These are phyloP conservation scores for Panicum virgatum DNA, from an alignment of 202 grass and related monocot genomes.

Conservation along the genomic window DNA sequence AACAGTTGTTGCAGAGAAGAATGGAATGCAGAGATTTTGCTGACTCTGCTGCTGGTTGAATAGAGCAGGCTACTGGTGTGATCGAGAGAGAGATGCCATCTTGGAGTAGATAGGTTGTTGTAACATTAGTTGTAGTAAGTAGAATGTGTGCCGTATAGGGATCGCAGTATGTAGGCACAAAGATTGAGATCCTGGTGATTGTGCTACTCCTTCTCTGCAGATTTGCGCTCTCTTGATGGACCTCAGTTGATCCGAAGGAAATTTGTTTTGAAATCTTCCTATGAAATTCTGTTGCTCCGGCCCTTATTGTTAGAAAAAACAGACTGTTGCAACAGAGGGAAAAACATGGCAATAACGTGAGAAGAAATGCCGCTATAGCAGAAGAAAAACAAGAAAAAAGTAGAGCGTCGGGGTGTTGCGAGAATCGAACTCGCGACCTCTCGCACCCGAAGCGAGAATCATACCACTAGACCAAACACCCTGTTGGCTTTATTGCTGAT, in stretches of 20 bases:
- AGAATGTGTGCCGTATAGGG: not conserved
- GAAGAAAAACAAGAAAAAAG: not conserved
- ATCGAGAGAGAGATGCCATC: not conserved
- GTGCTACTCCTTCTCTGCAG: not conserved
- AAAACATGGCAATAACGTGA: no score
- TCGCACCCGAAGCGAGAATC: not conserved
- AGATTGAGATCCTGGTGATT: not conserved
- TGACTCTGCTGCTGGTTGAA: not conserved
- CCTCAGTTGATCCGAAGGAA: not conserved
- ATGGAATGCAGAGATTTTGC: not conserved
- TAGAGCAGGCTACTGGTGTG: not conserved
- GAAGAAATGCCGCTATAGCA: no score
- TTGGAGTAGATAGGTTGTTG: not conserved
- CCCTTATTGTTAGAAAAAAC: no score
- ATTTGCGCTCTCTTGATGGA: not conserved
- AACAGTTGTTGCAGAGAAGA: not conserved
- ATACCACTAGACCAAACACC: constrained; percentile 1
- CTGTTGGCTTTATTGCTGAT: rapidly evolving
- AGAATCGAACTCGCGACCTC: not conserved
- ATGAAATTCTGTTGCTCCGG: not conserved
- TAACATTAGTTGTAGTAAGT: not conserved
- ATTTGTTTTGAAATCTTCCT: not conserved
- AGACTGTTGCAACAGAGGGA: no score
- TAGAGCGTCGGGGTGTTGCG: not conserved
- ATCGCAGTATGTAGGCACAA: not conserved